Evolutionary conservation across 768 basidiomycete genomes (phyloP).

Genomic region (Russula dissimulans): DNA sequence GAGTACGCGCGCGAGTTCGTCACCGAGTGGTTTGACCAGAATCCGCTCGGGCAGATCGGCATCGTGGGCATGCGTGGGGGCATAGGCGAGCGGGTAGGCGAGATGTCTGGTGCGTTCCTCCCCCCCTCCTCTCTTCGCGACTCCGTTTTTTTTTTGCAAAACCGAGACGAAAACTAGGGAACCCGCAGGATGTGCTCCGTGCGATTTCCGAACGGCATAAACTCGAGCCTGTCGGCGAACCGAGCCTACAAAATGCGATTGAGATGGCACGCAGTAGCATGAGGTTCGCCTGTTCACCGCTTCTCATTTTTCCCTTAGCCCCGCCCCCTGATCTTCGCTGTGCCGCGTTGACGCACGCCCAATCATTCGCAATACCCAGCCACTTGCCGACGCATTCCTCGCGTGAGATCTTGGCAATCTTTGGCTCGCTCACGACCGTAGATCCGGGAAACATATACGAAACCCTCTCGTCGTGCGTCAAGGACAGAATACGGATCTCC

Average conservation of each 20-base stretch:
- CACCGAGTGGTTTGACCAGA: constrained; percentile 98
- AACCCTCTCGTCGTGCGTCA: constrained; percentile 77
- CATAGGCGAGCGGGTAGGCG: constrained; percentile 80
- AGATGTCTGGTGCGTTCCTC: constrained; percentile 75
- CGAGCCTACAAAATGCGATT: constrained; percentile 94
- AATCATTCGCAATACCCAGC: constrained; percentile 32
- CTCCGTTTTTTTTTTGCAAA: neutral
- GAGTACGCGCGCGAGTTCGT: constrained; percentile 90
- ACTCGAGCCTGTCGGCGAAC: constrained; percentile 85
- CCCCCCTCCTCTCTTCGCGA: neutral
- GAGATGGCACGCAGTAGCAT: constrained; percentile 93
- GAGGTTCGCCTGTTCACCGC: constrained; percentile 42
- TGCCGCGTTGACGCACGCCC: no score
- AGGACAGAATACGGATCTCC: constrained; percentile 80
- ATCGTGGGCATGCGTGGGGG: constrained; percentile 90
- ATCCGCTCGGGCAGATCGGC: constrained; percentile 94
- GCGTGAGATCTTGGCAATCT: constrained; percentile 87
- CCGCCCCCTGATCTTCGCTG: no score
- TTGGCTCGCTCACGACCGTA: constrained; percentile 92
- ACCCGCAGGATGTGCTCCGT: constrained; percentile 92
- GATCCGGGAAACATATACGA: constrained; percentile 97
- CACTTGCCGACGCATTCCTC: constrained; percentile 98
- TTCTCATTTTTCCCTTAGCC: no score
- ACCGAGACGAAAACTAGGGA: constrained; percentile 42
- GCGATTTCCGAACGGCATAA: constrained; percentile 78